Conservation (phyloP, 1,139 yeast genomes). For the Sugiyamaella neomexicana region DNA sequence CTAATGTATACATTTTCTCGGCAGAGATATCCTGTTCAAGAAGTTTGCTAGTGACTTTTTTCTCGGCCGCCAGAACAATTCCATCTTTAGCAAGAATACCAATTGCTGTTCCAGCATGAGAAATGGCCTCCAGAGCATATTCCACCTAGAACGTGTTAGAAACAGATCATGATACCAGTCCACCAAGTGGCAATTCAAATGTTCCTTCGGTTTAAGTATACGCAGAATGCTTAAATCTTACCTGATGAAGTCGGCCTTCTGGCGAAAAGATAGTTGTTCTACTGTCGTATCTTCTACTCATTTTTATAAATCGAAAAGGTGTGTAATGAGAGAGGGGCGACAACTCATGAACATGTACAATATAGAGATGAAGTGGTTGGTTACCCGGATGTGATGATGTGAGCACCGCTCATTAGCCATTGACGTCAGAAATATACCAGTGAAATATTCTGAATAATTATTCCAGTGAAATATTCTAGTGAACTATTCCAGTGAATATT, state of each 20-base stretch:
- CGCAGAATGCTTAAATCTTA: slow-evolving; percentile 34
- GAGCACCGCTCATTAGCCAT: no score
- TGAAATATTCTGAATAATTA: no score
- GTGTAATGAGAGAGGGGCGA: background rate
- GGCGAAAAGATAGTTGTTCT: slow-evolving; percentile 99
- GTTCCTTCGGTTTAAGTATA: no score
- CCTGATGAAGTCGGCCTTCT: slow-evolving; percentile 94
- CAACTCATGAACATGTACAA: background rate
- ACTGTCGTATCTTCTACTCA: slow-evolving; percentile 87
- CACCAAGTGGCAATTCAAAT: slow-evolving; percentile 3
- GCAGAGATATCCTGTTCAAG: slow-evolving; percentile 92
- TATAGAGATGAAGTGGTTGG: background rate
- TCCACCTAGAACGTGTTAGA: slow-evolving; percentile 56
- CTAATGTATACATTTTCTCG: slow-evolving; percentile 85
- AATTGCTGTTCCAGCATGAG: slow-evolving; percentile 97
- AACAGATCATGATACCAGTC: no score
- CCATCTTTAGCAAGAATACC: slow-evolving; percentile 93
- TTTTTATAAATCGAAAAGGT: slow-evolving; percentile 25
- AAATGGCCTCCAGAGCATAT: slow-evolving; percentile 95
- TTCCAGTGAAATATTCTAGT: no score
- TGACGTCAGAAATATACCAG: no score
- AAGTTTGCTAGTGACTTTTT: slow-evolving; percentile 87
- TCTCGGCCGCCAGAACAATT: slow-evolving; percentile 93
- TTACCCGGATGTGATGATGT: background rate
- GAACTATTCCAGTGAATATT: no score